A percentile compares a stretch with the other conserved stretches of the same genome.
Conservation (phyloP, 2,329 filamentous ascomycete genomes). For the Biscogniauxia sp. region DNA sequence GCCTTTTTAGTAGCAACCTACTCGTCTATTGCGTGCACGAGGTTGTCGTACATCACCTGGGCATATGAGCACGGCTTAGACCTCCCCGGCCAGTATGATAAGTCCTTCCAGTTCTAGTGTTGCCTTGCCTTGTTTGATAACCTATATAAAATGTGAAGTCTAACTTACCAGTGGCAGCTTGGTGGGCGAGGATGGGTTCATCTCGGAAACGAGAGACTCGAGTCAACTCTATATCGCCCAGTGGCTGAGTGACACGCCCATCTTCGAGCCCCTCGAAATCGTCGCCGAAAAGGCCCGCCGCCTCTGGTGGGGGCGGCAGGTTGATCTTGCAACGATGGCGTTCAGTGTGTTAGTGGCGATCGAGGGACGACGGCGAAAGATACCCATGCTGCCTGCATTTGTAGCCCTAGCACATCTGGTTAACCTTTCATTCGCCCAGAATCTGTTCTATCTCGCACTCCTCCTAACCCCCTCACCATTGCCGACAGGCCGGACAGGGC, state of each 20-base stretch:
- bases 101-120: not conserved
- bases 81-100: conserved; percentile 27
- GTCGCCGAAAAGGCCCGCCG: conserved; percentile 52
- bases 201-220: conserved; percentile 29
- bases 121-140: not conserved
- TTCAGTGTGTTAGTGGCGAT: conserved; percentile 58
- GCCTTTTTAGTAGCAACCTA: conserved; percentile 31
- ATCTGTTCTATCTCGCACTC: conserved; percentile 60
- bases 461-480: conserved; percentile 54
- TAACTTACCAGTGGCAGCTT: conserved; percentile 15
- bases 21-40: conserved; percentile 29
- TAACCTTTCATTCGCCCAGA: conserved; percentile 60
- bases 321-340: conserved; percentile 51
- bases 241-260: conserved; percentile 53
- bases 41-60: conserved; percentile 39
- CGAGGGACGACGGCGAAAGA: conserved; percentile 56
- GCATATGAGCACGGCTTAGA: conserved; percentile 36
- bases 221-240: conserved; percentile 40
- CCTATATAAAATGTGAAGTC: not conserved
- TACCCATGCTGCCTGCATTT: conserved; percentile 55
- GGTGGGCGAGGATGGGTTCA: conserved; percentile 26
- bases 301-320: conserved; percentile 63
- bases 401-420: conserved; percentile 58
- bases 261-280: conserved; percentile 54
- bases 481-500: conserved; percentile 8